Percentiles rank a stretch among this genome's conserved stretches.
Conservation (phyloP, 2,329 filamentous ascomycete genomes). For the Monosporascus sp. region DNA sequence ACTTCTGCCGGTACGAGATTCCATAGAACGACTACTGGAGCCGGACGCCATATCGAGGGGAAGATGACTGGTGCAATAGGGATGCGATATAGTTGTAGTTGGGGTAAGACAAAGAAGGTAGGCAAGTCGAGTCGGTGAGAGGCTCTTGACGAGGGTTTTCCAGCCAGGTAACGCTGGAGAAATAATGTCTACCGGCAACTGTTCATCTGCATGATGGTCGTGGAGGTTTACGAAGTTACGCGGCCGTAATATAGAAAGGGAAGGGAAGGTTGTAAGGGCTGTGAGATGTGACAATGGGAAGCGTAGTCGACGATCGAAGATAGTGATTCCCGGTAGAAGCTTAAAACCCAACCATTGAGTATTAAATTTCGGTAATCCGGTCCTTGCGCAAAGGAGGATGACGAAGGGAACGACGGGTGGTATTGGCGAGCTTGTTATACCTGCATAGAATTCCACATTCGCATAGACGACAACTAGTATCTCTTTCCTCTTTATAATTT, state of each 20-base stretch:
- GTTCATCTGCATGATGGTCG: slow-evolving; percentile 27
- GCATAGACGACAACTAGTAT: slow-evolving; percentile 12
- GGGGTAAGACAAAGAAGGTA: slow-evolving; percentile 1
- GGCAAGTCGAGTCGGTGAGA: slow-evolving; percentile 7
- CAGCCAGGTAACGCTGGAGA: slow-evolving; percentile 26
- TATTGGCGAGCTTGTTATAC: slow-evolving; percentile 12
- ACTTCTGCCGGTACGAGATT: slow-evolving; percentile 70
- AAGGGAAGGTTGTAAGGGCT: neutral
- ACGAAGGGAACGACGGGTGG: slow-evolving; percentile 11
- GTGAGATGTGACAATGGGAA: neutral
- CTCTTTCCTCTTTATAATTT: neutral
- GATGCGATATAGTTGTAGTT: slow-evolving; percentile 6
- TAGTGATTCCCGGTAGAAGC: neutral
- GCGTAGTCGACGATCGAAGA: neutral
- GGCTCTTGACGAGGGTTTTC: slow-evolving; percentile 13
- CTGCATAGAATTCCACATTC: slow-evolving; percentile 11
- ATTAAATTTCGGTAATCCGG: slow-evolving; percentile 6
- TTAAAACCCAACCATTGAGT: slow-evolving; percentile 11
- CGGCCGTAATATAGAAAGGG: neutral
- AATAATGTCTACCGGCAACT: slow-evolving; percentile 25
- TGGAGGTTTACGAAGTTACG: neutral
- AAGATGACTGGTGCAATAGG: slow-evolving; percentile 5
- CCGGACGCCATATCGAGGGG: slow-evolving; percentile 23
- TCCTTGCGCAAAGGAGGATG: slow-evolving; percentile 10
- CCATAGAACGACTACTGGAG: slow-evolving; percentile 51